Evolutionary conservation across 768 basidiomycete genomes (phyloP).

Genomic region (Amanita pallidorosea): DNA sequence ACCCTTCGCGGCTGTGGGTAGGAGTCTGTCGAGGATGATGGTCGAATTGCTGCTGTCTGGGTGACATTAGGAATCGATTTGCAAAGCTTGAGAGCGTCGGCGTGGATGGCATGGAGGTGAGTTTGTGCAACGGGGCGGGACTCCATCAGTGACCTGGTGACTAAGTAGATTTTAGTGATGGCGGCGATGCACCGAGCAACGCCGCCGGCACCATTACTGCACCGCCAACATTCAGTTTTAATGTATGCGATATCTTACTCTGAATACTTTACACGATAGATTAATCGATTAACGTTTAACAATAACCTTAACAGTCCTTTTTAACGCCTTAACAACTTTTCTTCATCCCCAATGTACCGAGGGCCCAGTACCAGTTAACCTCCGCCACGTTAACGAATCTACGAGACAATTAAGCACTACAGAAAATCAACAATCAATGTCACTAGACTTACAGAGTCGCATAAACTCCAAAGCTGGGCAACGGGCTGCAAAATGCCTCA

Average conservation of each 20-base stretch:
- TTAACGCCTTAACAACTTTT: background rate
- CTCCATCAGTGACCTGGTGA: background rate
- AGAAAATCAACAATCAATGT: background rate
- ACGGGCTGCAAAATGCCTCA: background rate
- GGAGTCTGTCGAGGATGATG: background rate
- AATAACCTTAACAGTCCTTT: background rate
- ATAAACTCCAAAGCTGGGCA: background rate
- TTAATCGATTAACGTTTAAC: no score
- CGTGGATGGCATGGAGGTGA: background rate
- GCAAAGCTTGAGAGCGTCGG: background rate
- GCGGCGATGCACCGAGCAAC: background rate
- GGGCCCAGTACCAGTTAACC: background rate
- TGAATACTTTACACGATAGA: no score
- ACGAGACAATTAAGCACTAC: background rate
- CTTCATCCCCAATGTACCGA: background rate
- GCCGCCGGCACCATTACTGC: no score
- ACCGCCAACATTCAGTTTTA: no score
- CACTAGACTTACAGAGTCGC: background rate
- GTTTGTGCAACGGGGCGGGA: background rate
- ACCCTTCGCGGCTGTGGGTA: background rate
- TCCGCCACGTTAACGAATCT: conserved; percentile 1
- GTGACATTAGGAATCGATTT: background rate
- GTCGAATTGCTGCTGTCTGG: background rate
- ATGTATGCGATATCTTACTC: no score
- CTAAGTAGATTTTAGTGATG: background rate